Percentiles rank a stretch among this genome's conserved stretches.
phyloP scores from a whole-genome alignment of 2,329 filamentous ascomycete genomes.

The Ampelomyces quisqualis region DNA sequence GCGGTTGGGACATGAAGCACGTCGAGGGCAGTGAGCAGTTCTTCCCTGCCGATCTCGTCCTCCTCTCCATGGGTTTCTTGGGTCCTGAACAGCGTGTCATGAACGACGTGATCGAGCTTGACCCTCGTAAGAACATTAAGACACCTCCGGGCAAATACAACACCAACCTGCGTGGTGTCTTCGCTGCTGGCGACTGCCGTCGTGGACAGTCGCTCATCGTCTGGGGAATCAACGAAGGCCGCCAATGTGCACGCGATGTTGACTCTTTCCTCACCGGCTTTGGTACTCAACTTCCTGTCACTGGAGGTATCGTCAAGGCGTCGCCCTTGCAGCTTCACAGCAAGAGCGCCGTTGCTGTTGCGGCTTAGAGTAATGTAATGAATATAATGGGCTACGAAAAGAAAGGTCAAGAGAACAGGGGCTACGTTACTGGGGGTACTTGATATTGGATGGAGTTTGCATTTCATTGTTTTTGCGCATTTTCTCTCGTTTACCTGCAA shows the following conservation, averaged over 20 bases:
- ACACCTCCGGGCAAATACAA: conserved; percentile 82
- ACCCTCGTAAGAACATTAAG: conserved; percentile 94
- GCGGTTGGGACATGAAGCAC: conserved; percentile 99
- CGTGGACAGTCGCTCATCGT: conserved; percentile 95
- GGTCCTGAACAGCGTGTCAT: conserved; percentile 88
- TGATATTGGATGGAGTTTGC: not conserved
- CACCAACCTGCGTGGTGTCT: conserved; percentile 85
- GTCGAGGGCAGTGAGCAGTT: conserved; percentile 90
- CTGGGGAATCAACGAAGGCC: conserved; percentile 98
- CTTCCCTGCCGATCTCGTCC: conserved; percentile 92
- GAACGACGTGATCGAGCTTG: conserved; percentile 85
- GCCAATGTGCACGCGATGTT: conserved; percentile 87
- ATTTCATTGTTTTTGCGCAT: conserved; percentile 9
- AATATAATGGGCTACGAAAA: conserved; percentile 8
- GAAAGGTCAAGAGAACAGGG: conserved; percentile 6
- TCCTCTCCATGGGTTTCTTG: conserved; percentile 96
- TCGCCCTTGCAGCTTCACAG: conserved; percentile 17
- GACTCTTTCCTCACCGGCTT: conserved; percentile 80
- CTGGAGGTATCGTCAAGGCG: conserved; percentile 83
- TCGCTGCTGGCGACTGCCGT: conserved; percentile 92
- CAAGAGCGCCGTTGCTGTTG: conserved; percentile 44
- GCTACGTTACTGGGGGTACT: not conserved
- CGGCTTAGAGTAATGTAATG: conserved; percentile 27
- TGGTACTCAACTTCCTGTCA: conserved; percentile 77
- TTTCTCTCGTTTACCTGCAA: conserved; percentile 36